Conservation (phyloP, 257 asterid genomes). For the Agastache rugosa region DNA sequence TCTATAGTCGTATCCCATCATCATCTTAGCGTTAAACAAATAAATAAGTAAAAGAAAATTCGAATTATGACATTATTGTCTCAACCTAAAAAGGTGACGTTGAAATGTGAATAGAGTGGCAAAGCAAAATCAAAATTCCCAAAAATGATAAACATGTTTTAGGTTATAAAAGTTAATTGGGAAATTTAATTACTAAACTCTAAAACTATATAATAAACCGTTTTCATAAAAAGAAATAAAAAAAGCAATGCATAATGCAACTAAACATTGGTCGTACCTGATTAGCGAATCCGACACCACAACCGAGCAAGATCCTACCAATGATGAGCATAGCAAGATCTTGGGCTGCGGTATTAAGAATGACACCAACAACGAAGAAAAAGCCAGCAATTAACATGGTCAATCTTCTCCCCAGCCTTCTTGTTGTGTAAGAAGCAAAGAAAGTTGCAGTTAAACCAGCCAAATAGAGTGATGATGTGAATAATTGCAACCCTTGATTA, state of each 20-base stretch:
- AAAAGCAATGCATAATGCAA: no score
- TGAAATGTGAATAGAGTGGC: neutral
- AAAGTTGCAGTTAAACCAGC: conserved; percentile 86
- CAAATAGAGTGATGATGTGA: conserved; percentile 84
- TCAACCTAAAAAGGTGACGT: neutral
- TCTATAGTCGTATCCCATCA: neutral
- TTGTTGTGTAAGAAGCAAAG: conserved; percentile 89
- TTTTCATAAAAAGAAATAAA: no score
- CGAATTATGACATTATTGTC: neutral
- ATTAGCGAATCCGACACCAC: conserved; percentile 93
- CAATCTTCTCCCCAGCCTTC: conserved; percentile 64
- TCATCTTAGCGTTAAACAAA: neutral
- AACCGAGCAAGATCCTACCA: conserved; percentile 83
- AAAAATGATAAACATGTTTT: neutral
- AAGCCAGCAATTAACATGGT: conserved; percentile 85
- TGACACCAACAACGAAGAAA: conserved; percentile 70
- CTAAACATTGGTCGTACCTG: no score
- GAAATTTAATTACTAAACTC: neutral
- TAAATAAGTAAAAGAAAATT: neutral
- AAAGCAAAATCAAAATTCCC: neutral
- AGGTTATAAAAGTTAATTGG: neutral
- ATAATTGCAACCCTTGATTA: conserved; percentile 79
- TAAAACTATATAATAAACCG: no score
- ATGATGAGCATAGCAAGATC: conserved; percentile 88
- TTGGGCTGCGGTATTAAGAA: conserved; percentile 73